Evolutionary conservation across 1,139 yeast species (phyloP).

Genomic region (Petasospora rhodanensis): DNA sequence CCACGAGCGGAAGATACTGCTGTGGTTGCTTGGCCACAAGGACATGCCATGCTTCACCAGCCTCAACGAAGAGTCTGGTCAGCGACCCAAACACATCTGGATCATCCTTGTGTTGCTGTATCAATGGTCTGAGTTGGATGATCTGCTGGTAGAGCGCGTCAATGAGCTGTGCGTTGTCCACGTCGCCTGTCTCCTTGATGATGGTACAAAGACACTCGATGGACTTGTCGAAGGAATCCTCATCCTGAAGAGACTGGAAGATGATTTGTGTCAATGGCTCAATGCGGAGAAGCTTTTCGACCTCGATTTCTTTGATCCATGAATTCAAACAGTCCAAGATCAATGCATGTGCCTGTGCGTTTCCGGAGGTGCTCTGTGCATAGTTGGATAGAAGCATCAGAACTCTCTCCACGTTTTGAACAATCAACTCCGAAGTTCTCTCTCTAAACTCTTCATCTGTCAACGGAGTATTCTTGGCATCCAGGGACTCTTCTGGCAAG

Average conservation of each 20-base stretch:
- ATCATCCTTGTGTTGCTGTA: slow-evolving; percentile 50
- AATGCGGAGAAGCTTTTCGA: slow-evolving; percentile 58
- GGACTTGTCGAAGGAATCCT: slow-evolving; percentile 78
- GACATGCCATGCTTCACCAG: slow-evolving; percentile 96
- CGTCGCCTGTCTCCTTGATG: slow-evolving; percentile 75
- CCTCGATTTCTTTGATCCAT: slow-evolving; percentile 85
- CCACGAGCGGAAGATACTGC: slow-evolving; percentile 72
- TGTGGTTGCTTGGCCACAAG: slow-evolving; percentile 71
- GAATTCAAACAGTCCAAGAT: slow-evolving; percentile 76
- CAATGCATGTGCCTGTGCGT: slow-evolving; percentile 31
- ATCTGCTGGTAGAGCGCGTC: slow-evolving; percentile 66
- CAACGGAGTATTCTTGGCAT: slow-evolving; percentile 70
- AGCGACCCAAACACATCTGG: slow-evolving; percentile 68
- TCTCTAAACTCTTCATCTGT: slow-evolving; percentile 74
- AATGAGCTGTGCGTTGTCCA: slow-evolving; percentile 56
- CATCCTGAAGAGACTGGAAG: slow-evolving; percentile 60
- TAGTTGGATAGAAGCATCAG: slow-evolving; percentile 54
- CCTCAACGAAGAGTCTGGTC: slow-evolving; percentile 79
- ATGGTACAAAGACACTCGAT: slow-evolving; percentile 80
- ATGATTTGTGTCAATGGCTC: slow-evolving; percentile 61
- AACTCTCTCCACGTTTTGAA: slow-evolving; percentile 65
- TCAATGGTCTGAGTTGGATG: slow-evolving; percentile 50
- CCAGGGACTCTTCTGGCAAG: slow-evolving; percentile 86
- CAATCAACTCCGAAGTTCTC: slow-evolving; percentile 60
- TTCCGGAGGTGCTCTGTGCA: slow-evolving; percentile 32